Evolutionary conservation across 2,329 filamentous ascomycete species (phyloP), one percentile per base, ranked within the genome.

Genomic region (Cladobotryum protrusum): DNA sequence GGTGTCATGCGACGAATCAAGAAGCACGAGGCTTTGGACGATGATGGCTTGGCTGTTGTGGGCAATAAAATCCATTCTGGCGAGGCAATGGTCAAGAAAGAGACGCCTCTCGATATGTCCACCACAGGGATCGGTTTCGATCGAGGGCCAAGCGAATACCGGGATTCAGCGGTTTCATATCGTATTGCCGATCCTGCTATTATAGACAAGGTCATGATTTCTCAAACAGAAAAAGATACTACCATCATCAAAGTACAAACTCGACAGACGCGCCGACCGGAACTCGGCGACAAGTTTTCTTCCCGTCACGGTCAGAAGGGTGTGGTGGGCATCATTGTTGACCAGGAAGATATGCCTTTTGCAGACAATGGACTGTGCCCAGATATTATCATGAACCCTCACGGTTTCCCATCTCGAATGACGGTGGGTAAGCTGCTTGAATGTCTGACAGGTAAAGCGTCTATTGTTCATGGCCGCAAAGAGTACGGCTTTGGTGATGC

Each of bases 351-450:
- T 65, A 87, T 99, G 83, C 93, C 93, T 0, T 99, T 99, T 72
- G 87, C 87, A 34, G 93, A 99, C 69, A 75, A 79, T 47, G 95
- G 93, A 2, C 82, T 99, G 57, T 86, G 84, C n/a, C 93, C 93
- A 0, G 93, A 99, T 69, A 96, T 99, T 58, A 99, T 99, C 81
- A 99, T 99, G 93, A 99, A 99, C 74, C 93, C 95, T 0, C 93
- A 99, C 72, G 93, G 93, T 83, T 99, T 99, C 78, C 93, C 93
- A 1, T 97, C 92, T 32, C 93, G 93, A 68, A 99, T 99, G 93
- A 99, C 93, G 48, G 93, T 99, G 55, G 93, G 93, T 32, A 99
- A 99, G 70, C 87, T 99, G 76, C 81, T 99, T 45, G 93, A 99
- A 66, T 87, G 96, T 41, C 77, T 99, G 14, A 89, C 91, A 0